Conservation (phyloP, 2,329 filamentous ascomycete genomes). For the Calycina herbarum region DNA sequence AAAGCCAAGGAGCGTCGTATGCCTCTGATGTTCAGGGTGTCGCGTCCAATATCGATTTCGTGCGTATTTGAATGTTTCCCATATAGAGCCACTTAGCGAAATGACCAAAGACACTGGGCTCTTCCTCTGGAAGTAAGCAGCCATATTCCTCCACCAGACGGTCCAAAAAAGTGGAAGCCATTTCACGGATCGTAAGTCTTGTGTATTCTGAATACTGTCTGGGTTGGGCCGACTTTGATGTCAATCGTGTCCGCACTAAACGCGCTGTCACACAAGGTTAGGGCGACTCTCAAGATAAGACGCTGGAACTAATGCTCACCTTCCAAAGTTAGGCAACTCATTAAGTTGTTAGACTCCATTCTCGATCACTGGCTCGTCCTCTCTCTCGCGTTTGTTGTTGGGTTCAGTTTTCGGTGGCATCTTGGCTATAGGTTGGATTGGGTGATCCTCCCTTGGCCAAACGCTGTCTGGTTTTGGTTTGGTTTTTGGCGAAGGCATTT, state of each 20-base stretch:
- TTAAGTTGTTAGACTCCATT: not conserved
- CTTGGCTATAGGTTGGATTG: too few relatives aligned
- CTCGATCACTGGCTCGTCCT: not conserved
- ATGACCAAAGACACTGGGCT: conserved; percentile 5
- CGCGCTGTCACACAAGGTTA: not conserved
- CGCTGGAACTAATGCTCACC: not conserved
- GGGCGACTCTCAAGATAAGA: not conserved
- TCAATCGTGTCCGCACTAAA: not conserved
- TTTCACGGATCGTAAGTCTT: conserved; percentile 17
- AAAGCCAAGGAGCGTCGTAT: too few relatives aligned
- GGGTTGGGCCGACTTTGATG: conserved; percentile 3
- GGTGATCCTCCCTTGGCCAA: too few relatives aligned
- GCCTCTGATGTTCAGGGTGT: too few relatives aligned
- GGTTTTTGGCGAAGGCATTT: too few relatives aligned
- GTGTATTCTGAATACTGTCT: conserved; percentile 15
- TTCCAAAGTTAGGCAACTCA: not conserved
- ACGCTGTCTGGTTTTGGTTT: too few relatives aligned
- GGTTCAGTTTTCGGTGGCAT: too few relatives aligned
- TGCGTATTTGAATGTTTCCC: not conserved
- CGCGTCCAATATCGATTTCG: not conserved
- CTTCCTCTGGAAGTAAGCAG: not conserved
- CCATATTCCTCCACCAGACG: conserved; percentile 4
- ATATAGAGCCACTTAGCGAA: conserved; percentile 9
- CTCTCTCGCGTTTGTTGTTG: not conserved
- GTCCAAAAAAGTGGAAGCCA: conserved; percentile 17